Evolutionary conservation across 2,329 filamentous ascomycete genomes (phyloP), one percentile per base, ranked within the genome.

Genomic region (Curvularia spicifera): DNA sequence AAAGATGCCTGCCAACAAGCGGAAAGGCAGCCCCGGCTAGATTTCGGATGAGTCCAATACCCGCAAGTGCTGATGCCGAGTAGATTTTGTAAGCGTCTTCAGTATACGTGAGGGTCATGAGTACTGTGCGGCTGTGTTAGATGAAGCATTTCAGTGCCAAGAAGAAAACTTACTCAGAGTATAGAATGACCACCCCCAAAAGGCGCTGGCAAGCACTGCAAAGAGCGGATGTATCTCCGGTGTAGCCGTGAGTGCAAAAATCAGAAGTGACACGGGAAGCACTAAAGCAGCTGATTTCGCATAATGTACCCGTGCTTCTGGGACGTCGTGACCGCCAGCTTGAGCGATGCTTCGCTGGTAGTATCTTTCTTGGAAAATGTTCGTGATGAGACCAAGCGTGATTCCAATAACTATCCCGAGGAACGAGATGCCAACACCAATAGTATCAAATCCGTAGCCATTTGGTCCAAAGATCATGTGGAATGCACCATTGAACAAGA

Each of bases 101-200:
- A 2, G 80, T 81, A 58, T 81, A 83, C 4, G 78, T 80, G 35
- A 82, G 76, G 1, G 80, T 80, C 74, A 81, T 82, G 3, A 84
- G 71, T 46, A 83, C 62, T 66, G 29, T 2, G 28, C 10, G 9
- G 26, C 26, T 3, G 4, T 13, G 47, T 59, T n/a, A 54, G 57
- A 26, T 4, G 9, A n/a, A 2, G 13, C 6, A 3, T 29, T 35
- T 22, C 24, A 28, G 24, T 4, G 3, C 10, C 10, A 18, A 9
- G 18, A 24, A 1, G 24, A 29, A 26, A 8, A 60, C 64, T 65
- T 51, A 66, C 64, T 83, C 0, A 84, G 74, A 1, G 79, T 79
- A 51, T 83, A 82, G 60, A 84, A 83, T 4, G 77, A 79, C 72
- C 80, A 82, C 0, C 82, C 83, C 71, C 83, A 83, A 18, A 83